Evolutionary conservation across 2,329 filamentous ascomycete genomes (phyloP).

Genomic region (Lasiodiplodia gonubiensis): DNA sequence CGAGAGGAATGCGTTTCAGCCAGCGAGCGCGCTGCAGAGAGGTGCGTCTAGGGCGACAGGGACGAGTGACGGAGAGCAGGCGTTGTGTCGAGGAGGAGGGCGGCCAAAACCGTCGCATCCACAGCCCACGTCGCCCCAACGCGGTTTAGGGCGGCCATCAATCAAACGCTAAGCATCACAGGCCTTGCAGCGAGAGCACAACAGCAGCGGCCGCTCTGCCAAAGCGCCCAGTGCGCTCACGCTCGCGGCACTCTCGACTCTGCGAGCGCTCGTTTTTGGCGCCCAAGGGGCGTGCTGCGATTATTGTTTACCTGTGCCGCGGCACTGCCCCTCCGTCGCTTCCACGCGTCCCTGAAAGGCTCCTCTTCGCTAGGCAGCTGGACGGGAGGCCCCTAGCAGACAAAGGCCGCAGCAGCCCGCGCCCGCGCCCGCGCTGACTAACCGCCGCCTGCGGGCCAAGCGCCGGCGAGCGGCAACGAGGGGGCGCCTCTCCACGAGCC

Average conservation of each 20-base stretch:
- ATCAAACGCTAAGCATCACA: slow-evolving; percentile 26
- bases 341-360: slow-evolving; percentile 26
- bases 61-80: slow-evolving; percentile 18
- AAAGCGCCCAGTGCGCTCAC: slow-evolving; percentile 14
- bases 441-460: slow-evolving; percentile 9
- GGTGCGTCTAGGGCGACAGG: slow-evolving; percentile 16
- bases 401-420: slow-evolving; percentile 10
- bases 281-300: slow-evolving; percentile 14
- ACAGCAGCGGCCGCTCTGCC: slow-evolving; percentile 1
- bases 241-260: slow-evolving; percentile 14
- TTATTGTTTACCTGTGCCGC: slow-evolving; percentile 18
- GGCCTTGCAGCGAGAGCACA: slow-evolving; percentile 17
- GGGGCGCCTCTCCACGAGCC: background rate
- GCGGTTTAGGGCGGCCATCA: slow-evolving; percentile 22
- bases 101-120: slow-evolving; percentile 28
- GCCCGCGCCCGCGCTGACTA: slow-evolving; percentile 22
- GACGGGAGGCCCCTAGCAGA: slow-evolving; percentile 10
- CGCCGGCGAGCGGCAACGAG: slow-evolving; percentile 9
- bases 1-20: slow-evolving; percentile 29
- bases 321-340: slow-evolving; percentile 22
- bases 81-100: slow-evolving; percentile 26
- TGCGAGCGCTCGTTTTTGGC: slow-evolving; percentile 14
- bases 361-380: slow-evolving; percentile 23
- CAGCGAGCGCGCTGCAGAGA: slow-evolving; percentile 23
- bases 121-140: slow-evolving; percentile 25